phyloP scores from a whole-genome alignment of 129 eudicot genomes.

The Tagetes patula region DNA sequence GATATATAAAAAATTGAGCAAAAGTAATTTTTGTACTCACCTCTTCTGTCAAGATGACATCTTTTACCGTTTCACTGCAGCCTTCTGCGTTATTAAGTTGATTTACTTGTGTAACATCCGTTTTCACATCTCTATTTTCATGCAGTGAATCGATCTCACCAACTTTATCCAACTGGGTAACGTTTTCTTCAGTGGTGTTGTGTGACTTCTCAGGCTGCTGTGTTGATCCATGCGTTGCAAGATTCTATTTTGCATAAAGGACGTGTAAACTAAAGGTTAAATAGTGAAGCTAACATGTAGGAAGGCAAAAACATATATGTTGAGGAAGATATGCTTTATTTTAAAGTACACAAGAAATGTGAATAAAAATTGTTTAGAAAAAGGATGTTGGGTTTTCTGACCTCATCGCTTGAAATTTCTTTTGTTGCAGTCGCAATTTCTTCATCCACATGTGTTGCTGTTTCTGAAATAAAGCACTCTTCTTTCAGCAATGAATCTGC shows the following conservation, averaged over 20 bases:
- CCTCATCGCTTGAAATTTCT: slow-evolving; percentile 36
- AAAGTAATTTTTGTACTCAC: slow-evolving; percentile 15
- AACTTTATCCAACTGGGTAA: neutral
- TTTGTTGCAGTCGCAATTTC: slow-evolving; percentile 20
- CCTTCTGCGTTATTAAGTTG: slow-evolving; percentile 12
- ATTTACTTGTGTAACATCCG: slow-evolving; percentile 26
- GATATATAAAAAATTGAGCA: slow-evolving; percentile 14
- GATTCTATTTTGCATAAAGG: slow-evolving; percentile 17
- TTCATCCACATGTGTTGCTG: slow-evolving; percentile 19
- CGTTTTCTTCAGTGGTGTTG: slow-evolving; percentile 14
- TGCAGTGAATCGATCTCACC: neutral
- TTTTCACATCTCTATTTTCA: slow-evolving; percentile 13
- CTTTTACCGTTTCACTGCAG: slow-evolving; percentile 22
- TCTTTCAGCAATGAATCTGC: slow-evolving; percentile 26
- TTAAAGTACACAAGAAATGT: slow-evolving; percentile 4
- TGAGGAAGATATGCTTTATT: neutral
- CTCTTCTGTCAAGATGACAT: slow-evolving; percentile 34
- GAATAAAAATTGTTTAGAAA: slow-evolving; percentile 16
- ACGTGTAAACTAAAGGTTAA: neutral
- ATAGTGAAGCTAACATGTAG: slow-evolving; percentile 3
- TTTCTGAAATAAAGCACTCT: slow-evolving; percentile 24
- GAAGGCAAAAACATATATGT: neutral
- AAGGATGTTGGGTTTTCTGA: slow-evolving; percentile 5
- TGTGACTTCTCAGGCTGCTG: slow-evolving; percentile 12
- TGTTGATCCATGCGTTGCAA: neutral